Base-by-base conservation (phyloP, 1,139 yeast species). In the Nadsonia commutata region DNA sequence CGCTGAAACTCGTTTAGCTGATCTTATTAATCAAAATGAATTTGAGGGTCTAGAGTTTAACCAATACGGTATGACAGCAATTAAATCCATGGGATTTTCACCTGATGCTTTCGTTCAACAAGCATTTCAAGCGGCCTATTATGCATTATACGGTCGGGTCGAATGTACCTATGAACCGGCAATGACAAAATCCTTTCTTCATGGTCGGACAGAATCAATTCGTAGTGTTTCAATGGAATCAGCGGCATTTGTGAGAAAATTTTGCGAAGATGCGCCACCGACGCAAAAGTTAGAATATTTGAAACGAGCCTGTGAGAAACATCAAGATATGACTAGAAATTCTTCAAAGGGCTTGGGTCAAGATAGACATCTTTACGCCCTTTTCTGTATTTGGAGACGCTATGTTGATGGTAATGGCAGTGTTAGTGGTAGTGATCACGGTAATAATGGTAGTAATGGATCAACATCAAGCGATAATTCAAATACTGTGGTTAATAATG, bases 151-250 rank as follows among this genome's bases (percentile, higher is more conserved):
- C 58, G 96, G 96, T 40, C 82, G 82, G 56, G 93, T 85, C 38
- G 96, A 85, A 59, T 83, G 94, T 53, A 84, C 95, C 13, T 86
- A 86, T 60, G 96, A 86, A 63, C 96, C 96, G 2, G 95, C 95
- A 11, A 86, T 86, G 96, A 86, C 95, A 2, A 86, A 86, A 60
- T 69, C 69, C 47, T 86, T 78, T 57, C 72, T 79, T 51, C 95
- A 86, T 58, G 96, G 95, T 16, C 72, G 96, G 58, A 86, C 96
- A 0, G 96, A 86, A 62, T 94, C 95, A 3, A 77, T 86, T 44
- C 71, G 95, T 53, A 74, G 94, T 0, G 95, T 85, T 2, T 77
- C 93, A 11, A 70, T 74, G 50, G 86, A 84, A 56, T 81, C 94
- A 1, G 82, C 81, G 56, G 69, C 74, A 42, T 86, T 84, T 65